phyloP scores from a whole-genome alignment of 2,329 filamentous ascomycete species.

The Phaeosphaeriaceae sp. region DNA sequence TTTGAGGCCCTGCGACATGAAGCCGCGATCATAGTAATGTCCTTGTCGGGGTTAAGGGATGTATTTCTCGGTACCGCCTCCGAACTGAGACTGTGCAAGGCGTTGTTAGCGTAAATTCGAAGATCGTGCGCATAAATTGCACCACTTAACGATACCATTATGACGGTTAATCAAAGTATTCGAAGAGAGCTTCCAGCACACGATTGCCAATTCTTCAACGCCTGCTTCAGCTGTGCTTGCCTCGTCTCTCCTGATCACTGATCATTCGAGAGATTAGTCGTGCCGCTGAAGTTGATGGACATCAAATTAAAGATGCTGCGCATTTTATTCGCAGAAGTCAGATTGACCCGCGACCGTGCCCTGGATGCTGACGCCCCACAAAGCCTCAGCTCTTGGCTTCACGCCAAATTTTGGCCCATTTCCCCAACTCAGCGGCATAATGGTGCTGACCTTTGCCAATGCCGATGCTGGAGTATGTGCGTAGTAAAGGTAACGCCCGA shows the following conservation, averaged over 20 bases:
- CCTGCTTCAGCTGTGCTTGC: background rate
- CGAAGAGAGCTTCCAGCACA: background rate
- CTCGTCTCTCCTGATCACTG: background rate
- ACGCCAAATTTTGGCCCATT: background rate
- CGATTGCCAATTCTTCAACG: background rate
- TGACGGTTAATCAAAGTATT: background rate
- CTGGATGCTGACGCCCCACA: background rate
- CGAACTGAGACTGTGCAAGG: background rate
- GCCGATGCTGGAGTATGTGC: background rate
- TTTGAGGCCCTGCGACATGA: conserved; percentile 2
- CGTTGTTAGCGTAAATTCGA: background rate
- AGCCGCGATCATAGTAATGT: background rate
- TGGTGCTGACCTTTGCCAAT: background rate
- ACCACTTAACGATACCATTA: background rate
- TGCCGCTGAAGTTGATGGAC: background rate
- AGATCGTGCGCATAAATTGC: background rate
- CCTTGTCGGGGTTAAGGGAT: background rate
- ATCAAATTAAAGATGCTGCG: background rate
- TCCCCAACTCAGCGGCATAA: background rate
- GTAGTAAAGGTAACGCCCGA: background rate
- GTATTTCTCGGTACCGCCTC: background rate
- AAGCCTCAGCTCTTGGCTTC: background rate
- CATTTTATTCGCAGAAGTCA: background rate
- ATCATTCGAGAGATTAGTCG: background rate
- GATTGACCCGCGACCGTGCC: background rate